Evolutionary conservation across 768 basidiomycete genomes (phyloP), one percentile per base, ranked within the genome.

Genomic region (Mycena galopus): DNA sequence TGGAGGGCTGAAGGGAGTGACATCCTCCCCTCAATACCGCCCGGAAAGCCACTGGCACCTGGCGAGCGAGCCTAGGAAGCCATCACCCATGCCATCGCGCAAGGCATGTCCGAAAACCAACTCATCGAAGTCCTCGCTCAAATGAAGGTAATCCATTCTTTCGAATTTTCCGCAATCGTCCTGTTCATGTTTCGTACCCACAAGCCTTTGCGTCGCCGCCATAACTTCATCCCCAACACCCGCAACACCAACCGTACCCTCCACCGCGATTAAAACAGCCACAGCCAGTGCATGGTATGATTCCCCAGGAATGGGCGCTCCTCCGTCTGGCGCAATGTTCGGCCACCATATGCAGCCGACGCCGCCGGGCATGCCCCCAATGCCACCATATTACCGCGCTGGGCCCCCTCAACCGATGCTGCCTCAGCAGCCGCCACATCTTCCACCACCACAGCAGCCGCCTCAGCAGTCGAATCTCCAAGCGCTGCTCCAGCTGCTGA

Each of bases 121-220:
- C 85, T 97, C 73, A 91, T 97, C 83, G 97, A 99, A 82, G 93
- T 98, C 11, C 85, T 99, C 75, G 94, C 94, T n/a, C 96, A 98
- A 81, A 97, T 97, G 94, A 99, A 99, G 92, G 98, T 97, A 80
- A 78, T 88, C 82, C 62, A 58, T 21, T 66, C 59, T 76, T 53
- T 47, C 39, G 58, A 53, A 32, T 67, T 71, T 14, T 79, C 77
- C 57, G 73, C 71, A 55, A 35, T 60, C 39, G 30, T 51, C 44
- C 51, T 33, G n/a, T 65, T 57, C 35, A 50, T 32, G 35, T 68
- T 23, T 44, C 39, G 60, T 67, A 64, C 44, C 78, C 65, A 86
- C 91, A 90, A 80, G 92, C 64, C 82, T 86, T 77, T 82, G 88
- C 75, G 68, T 86, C 82, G 42, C 78, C 72, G 65, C 79, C 74